Evolutionary conservation across 768 basidiomycete species (phyloP).

Genomic region (Tulasnella sp.): DNA sequence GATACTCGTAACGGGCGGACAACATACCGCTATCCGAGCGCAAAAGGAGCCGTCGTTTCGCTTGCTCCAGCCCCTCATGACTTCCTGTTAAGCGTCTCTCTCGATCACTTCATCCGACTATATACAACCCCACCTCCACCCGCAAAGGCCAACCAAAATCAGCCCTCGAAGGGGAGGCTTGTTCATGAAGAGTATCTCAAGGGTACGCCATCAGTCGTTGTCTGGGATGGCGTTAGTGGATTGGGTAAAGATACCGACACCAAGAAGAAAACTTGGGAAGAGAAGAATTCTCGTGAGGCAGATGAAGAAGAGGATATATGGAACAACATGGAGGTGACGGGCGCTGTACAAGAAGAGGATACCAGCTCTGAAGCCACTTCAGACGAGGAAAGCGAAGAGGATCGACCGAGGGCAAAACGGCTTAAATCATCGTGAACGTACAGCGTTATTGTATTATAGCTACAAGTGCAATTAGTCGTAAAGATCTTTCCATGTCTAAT

Average conservation of each 20-base stretch:
- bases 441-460: neutral
- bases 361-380: neutral
- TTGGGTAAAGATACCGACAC: neutral
- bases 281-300: conserved; percentile 24
- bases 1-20: conserved; percentile 63
- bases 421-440: neutral
- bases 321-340: conserved; percentile 49
- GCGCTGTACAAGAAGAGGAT: neutral
- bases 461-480: neutral
- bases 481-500: neutral
- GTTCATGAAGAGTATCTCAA: conserved; percentile 58
- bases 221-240: conserved; percentile 41
- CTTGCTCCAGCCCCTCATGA: conserved; percentile 22
- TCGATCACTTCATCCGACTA: conserved; percentile 63
- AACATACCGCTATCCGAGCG: conserved; percentile 62
- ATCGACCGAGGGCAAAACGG: neutral
- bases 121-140: conserved; percentile 42
- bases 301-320: conserved; percentile 54
- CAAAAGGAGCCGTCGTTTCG: conserved; percentile 16
- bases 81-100: conserved; percentile 51
- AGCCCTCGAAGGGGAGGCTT: conserved; percentile 50
- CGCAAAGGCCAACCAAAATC: conserved; percentile 43
- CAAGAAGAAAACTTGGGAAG: conserved; percentile 14
- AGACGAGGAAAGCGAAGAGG: neutral
- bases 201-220: conserved; percentile 50